Percentiles rank a stretch among this genome's conserved stretches.
These are phyloP conservation scores for Penicillium sp. DNA, from an alignment of 2,329 filamentous ascomycete species.

Conservation along the genomic window DNA sequence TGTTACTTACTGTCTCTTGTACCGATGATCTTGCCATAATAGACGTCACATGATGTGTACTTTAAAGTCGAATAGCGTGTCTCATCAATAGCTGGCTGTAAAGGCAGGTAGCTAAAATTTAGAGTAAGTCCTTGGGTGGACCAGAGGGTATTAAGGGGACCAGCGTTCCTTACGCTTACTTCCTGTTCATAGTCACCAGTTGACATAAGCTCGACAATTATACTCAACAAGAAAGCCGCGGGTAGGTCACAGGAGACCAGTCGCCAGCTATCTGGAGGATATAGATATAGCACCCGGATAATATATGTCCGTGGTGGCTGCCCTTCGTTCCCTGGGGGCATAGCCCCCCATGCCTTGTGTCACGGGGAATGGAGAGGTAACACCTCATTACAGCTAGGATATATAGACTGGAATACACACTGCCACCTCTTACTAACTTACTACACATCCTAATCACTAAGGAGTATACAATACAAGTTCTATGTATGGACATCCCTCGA, in stretches of 20 bases:
- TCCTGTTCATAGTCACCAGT: neutral
- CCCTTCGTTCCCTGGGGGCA: neutral
- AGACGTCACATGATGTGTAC: conserved; percentile 9
- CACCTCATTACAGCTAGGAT: neutral
- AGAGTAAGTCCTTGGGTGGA: neutral
- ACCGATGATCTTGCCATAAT: neutral
- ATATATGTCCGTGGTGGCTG: no score
- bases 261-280: neutral
- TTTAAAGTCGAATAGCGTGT: neutral
- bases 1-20: neutral
- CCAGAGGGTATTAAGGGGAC: no score
- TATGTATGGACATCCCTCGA: neutral
- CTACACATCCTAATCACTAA: neutral
- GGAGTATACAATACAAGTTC: neutral
- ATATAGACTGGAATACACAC: neutral
- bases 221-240: neutral
- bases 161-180: neutral
- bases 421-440: neutral
- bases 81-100: neutral
- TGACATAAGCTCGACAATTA: neutral
- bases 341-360: neutral
- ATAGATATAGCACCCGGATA: neutral
- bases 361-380: neutral
- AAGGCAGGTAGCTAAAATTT: neutral
- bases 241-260: neutral